Percentiles rank a stretch among this genome's conserved stretches.
Evolutionary conservation across 2,329 filamentous ascomycete genomes (phyloP).

Genomic region (Arthroderma sp.): DNA sequence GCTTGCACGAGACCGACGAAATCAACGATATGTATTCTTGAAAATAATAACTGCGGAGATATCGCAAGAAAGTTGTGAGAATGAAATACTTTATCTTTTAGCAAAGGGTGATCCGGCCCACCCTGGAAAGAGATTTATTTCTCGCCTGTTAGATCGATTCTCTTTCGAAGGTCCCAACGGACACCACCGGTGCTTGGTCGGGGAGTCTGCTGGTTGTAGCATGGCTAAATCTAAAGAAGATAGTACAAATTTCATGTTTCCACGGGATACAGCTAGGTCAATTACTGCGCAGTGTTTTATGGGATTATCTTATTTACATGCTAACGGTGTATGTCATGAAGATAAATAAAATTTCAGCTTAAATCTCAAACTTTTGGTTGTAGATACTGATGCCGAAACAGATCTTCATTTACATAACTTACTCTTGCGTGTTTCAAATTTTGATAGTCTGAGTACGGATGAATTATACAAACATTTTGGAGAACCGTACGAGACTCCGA

Average conservation of each 20-base stretch:
- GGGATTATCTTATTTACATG: conserved; percentile 13
- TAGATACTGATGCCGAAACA: conserved; percentile 8
- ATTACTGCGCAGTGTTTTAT: conserved; percentile 12
- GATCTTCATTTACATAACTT: conserved; percentile 13
- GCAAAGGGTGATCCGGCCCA: conserved; percentile 1
- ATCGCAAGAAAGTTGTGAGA: conserved; percentile 5
- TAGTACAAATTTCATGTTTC: conserved; percentile 13
- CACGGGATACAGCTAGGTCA: conserved; percentile 12
- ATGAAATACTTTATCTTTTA: conserved; percentile 7
- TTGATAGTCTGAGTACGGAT: conserved; percentile 10
- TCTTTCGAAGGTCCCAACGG: conserved; percentile 11
- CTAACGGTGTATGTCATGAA: conserved; percentile 13
- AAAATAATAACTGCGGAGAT: conserved; percentile 12
- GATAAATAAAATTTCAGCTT: conserved; percentile 6
- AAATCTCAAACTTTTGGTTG: neutral
- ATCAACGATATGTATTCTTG: conserved; percentile 13
- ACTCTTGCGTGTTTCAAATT: conserved; percentile 11
- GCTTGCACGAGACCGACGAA: conserved; percentile 8
- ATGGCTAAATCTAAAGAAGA: conserved; percentile 11
- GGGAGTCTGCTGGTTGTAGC: conserved; percentile 9
- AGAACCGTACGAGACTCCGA: conserved; percentile 12
- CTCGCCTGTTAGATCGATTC: conserved; percentile 7
- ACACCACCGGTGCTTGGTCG: conserved; percentile 10
- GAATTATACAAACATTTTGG: conserved; percentile 13
- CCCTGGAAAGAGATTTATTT: conserved; percentile 5